Evolutionary conservation across 306 rosid species (phyloP).

Genomic region (Benincasa hispida): DNA sequence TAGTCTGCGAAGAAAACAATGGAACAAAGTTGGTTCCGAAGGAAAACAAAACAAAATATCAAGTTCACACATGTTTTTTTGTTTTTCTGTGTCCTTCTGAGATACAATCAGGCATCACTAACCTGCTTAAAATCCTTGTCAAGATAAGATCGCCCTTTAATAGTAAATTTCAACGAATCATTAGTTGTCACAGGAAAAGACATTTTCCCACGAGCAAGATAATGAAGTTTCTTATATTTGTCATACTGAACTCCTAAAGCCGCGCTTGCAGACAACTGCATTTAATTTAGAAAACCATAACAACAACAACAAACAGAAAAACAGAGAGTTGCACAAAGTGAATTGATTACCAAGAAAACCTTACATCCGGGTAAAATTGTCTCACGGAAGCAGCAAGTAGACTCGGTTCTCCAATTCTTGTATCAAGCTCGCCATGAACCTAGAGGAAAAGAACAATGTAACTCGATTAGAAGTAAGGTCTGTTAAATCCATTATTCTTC

Average conservation of each 20-base stretch:
- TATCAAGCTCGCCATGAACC: slow-evolving; percentile 85
- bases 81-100: background rate
- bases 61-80: background rate
- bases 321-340: background rate
- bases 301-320: background rate
- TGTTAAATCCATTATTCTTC: background rate
- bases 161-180: slow-evolving; percentile 35
- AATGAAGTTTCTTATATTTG: slow-evolving; percentile 40
- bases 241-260: slow-evolving; percentile 58
- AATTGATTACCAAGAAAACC: slow-evolving; percentile 6
- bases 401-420: slow-evolving; percentile 46
- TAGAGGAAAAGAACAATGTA: slow-evolving; percentile 3
- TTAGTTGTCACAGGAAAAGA: slow-evolving; percentile 48
- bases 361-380: slow-evolving; percentile 60
- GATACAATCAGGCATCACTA: background rate
- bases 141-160: slow-evolving; percentile 58
- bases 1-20: slow-evolving; percentile 28
- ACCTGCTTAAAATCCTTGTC: slow-evolving; percentile 67
- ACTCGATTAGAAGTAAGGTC: background rate
- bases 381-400: slow-evolving; percentile 33
- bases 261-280: slow-evolving; percentile 63
- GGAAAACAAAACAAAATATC: background rate
- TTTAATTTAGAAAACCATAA: background rate
- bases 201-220: slow-evolving; percentile 53
- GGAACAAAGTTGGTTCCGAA: background rate